A percentile compares a stretch with the other conserved stretches of the same genome.
Conservation (phyloP, 2,329 filamentous ascomycete species). For the Decorospora gaudefroyi region DNA sequence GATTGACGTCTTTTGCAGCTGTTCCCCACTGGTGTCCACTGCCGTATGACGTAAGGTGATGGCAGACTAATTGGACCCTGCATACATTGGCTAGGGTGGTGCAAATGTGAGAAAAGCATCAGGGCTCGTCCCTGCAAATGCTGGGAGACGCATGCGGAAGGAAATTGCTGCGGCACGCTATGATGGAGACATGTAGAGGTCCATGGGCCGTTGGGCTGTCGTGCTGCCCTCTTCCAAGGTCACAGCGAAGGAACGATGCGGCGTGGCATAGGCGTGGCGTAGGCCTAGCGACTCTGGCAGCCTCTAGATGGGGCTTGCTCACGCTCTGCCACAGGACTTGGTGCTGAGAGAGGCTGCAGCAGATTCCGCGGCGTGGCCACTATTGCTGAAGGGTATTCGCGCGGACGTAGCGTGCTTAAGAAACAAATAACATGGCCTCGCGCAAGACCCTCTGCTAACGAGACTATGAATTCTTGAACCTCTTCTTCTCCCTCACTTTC, state of each 20-base stretch:
- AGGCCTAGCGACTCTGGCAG: conserved; percentile 21
- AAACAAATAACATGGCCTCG: conserved; percentile 13
- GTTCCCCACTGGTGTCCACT: conserved; percentile 10
- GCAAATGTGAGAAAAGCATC: too few relatives aligned
- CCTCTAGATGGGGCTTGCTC: conserved; percentile 17
- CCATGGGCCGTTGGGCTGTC: conserved; percentile 8
- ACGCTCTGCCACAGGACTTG: conserved; percentile 10
- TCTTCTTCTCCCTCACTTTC: background rate
- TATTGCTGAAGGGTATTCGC: conserved; percentile 20
- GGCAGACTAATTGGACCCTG: conserved; percentile 20
- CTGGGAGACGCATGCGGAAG: conserved; percentile 7
- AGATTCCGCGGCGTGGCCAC: conserved; percentile 26
- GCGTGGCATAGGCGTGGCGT: conserved; percentile 19
- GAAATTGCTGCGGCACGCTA: conserved; percentile 3
- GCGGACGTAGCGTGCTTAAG: conserved; percentile 24
- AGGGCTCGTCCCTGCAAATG: too few relatives aligned
- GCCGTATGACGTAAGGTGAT: conserved; percentile 30
- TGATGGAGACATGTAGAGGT: background rate
- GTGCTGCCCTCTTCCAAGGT: conserved; percentile 18
- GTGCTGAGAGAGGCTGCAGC: conserved; percentile 21
- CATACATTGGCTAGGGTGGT: conserved; percentile 9
- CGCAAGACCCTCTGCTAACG: background rate
- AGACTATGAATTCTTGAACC: background rate
- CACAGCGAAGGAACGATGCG: conserved; percentile 13
- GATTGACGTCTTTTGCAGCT: conserved; percentile 15